Evolutionary conservation across 2,329 filamentous ascomycete species (phyloP), one percentile per base, ranked within the genome.

Genomic region (Phaeophleospora eucalypticola): DNA sequence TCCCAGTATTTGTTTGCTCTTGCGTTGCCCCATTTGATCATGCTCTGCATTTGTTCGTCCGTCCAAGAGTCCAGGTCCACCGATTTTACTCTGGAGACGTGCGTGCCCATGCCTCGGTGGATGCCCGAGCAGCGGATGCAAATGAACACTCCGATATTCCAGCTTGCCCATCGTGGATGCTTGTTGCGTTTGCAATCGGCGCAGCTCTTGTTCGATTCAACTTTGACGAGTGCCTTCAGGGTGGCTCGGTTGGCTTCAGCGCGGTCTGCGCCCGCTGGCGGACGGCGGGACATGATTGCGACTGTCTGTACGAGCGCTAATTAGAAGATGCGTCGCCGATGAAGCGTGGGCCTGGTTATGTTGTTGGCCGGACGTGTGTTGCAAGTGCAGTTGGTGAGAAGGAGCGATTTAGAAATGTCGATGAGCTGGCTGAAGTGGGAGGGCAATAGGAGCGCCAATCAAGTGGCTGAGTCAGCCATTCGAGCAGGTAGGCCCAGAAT

Each of bases 1-100:
- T 98, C 94, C 91, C 91, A 98, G 69, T 97, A 95, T 76, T 95
- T 97, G 75, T 98, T 98, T 46, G 93, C 93, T 68, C 90, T 84
- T 46, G 86, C 81, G 68, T 98, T 98, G 50, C 93, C 93, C 94
- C 93, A 98, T 74, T 81, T 88, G 54, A 98, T 70, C 57, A 98
- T 84, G 69, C 88, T 96, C 69, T 93, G 85, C 50, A 97, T 76
- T 74, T 98, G 93, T 70, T 98, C 93, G 68, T 98, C 93, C 53
- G 93, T 98, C 93, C 93, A 98, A 19, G 91, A 84, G 69, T 98
- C 93, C 56, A 98, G 82, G 69, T 98, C 93, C 58, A 98, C 93
- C 1, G 90, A 96, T 70, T 98, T 98, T 68, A 98, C 93, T 70
- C 87, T 81, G 71, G 89, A 96, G 68, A 98, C 96, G 72, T 98